Evolutionary conservation across 1,139 yeast species (phyloP).

Genomic region (Scheffersomyces segobiensis): DNA sequence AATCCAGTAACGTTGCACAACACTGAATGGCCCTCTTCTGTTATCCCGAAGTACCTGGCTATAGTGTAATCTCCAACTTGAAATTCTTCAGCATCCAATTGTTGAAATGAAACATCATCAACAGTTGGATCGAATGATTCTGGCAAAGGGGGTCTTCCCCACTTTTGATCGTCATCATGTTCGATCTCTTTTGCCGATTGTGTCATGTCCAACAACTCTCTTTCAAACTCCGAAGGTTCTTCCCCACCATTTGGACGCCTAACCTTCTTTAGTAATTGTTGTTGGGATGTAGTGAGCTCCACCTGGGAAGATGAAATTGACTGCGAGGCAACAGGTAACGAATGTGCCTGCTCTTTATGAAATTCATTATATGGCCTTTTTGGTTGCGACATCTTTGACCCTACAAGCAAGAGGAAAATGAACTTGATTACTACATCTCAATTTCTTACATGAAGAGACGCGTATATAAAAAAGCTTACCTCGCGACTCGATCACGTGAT

Average conservation of each 20-base stretch:
- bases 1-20: slow-evolving; percentile 89
- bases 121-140: slow-evolving; percentile 46
- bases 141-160: slow-evolving; percentile 64
- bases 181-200: slow-evolving; percentile 30
- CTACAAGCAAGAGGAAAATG: neutral
- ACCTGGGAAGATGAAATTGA: slow-evolving; percentile 18
- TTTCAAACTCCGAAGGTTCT: slow-evolving; percentile 65
- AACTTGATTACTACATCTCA: neutral
- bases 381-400: neutral
- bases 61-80: slow-evolving; percentile 54
- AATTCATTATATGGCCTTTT: slow-evolving; percentile 7
- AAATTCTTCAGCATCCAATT: slow-evolving; percentile 91
- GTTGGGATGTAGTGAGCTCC: slow-evolving; percentile 30
- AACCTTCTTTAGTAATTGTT: slow-evolving; percentile 36
- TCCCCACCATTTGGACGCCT: slow-evolving; percentile 35
- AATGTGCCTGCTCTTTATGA: slow-evolving; percentile 34
- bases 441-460: neutral
- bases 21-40: slow-evolving; percentile 83
- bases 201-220: slow-evolving; percentile 63
- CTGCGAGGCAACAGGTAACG: slow-evolving; percentile 48
- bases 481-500: neutral
- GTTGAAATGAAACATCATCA: slow-evolving; percentile 76
- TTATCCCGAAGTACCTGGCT: slow-evolving; percentile 90
- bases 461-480: neutral
- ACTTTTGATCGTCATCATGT: slow-evolving; percentile 49